Conservation (phyloP, 306 rosid species). For the Ormosia emarginata region DNA sequence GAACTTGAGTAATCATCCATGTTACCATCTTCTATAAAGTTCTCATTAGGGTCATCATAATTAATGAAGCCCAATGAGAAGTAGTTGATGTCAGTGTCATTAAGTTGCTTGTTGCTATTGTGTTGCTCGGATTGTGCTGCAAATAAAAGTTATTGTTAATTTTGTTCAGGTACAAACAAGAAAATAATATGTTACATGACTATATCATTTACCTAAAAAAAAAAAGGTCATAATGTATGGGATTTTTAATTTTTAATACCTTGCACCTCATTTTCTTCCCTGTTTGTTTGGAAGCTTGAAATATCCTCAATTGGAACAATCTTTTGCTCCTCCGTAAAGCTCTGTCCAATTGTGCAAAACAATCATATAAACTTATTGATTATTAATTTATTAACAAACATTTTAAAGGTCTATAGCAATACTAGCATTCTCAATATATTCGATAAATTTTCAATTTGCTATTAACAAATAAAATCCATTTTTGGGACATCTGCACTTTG, state of each 20-base stretch:
- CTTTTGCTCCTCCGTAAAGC: constrained; percentile 65
- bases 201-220: neutral
- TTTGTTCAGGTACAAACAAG: neutral
- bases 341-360: constrained; percentile 39
- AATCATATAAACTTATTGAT: neutral
- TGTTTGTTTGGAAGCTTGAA: constrained; percentile 45
- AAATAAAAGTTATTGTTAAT: neutral
- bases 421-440: neutral
- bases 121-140: constrained; percentile 31
- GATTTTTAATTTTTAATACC: constrained; percentile 34
- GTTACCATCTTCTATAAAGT: constrained; percentile 56
- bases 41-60: constrained; percentile 37
- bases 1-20: constrained; percentile 56
- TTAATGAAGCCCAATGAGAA: constrained; percentile 70
- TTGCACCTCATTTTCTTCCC: constrained; percentile 50
- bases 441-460: neutral
- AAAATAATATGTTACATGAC: neutral
- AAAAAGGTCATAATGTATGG: neutral
- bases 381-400: neutral
- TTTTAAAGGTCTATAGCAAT: neutral
- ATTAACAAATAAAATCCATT: neutral
- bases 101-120: constrained; percentile 32
- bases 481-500: neutral
- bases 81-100: constrained; percentile 39
- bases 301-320: constrained; percentile 62